phyloP scores from a whole-genome alignment of 2,329 filamentous ascomycete genomes.

The Neurospora sp. region DNA sequence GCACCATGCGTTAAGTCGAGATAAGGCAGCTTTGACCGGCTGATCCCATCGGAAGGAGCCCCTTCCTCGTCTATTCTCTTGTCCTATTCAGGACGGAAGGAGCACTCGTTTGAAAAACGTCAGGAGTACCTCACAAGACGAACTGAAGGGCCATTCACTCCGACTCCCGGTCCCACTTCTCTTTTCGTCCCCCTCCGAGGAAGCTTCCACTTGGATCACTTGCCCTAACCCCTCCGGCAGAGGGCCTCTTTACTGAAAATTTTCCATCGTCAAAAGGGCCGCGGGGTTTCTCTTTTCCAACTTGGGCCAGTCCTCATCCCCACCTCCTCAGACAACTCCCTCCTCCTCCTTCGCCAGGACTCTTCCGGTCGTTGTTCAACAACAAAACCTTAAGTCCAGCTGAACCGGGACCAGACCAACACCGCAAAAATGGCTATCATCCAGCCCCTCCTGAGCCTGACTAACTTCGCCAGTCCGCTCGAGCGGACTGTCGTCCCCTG shows the following conservation, averaged over 20 bases:
- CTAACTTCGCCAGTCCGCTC: conserved; percentile 52
- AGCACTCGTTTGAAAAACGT: not conserved
- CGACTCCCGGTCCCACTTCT: not conserved
- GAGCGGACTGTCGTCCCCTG: conserved; percentile 52
- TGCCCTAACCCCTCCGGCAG: not conserved
- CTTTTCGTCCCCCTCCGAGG: not conserved
- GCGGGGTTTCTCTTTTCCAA: not conserved
- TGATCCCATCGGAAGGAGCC: not conserved
- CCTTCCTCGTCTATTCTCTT: not conserved
- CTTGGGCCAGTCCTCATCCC: not conserved
- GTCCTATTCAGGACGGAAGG: not conserved
- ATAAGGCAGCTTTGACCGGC: not conserved
- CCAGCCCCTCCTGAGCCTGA: conserved; percentile 43
- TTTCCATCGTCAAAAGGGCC: not conserved
- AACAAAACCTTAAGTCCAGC: not conserved
- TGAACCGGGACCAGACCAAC: not conserved
- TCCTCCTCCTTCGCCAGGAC: not conserved
- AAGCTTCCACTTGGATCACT: not conserved
- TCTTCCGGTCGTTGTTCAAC: not conserved
- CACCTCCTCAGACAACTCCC: not conserved
- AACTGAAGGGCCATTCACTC: not conserved
- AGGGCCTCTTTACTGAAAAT: not conserved
- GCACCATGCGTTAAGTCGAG: not conserved
- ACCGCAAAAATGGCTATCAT: conserved; percentile 25
- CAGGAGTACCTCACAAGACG: not conserved